Conservation (phyloP, 306 rosid species). For the Quercus alba region DNA sequence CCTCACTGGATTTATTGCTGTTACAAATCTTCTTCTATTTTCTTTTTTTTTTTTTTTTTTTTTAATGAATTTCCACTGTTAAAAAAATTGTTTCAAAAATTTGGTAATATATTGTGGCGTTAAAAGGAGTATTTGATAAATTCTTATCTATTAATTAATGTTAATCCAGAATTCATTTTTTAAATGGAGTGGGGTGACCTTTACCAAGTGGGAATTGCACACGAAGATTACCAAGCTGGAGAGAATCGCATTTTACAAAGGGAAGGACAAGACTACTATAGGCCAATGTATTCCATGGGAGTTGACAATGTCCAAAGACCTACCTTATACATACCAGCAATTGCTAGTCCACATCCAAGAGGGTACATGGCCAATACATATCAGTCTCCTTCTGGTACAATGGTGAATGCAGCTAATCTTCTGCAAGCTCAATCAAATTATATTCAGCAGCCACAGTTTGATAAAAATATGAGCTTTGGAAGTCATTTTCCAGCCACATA, state of each 20-base stretch:
- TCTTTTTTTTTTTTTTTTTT: not conserved
- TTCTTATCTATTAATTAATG: not conserved
- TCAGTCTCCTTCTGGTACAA: too few relatives aligned
- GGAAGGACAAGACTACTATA: not conserved
- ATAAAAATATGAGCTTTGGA: too few relatives aligned
- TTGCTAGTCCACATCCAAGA: too few relatives aligned
- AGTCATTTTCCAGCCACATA: too few relatives aligned
- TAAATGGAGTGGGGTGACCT: not conserved
- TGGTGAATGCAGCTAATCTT: too few relatives aligned
- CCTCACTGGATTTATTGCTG: not conserved
- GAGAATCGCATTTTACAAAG: not conserved
- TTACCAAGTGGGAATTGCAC: not conserved
- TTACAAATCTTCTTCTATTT: not conserved
- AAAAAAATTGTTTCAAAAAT: not conserved
- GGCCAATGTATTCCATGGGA: not conserved
- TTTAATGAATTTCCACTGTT: not conserved
- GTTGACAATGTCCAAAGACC: not conserved
- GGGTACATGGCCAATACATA: too few relatives aligned
- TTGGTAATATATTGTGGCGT: not conserved
- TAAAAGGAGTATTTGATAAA: not conserved
- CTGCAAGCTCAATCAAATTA: too few relatives aligned
- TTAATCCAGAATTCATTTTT: not conserved
- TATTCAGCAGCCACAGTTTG: too few relatives aligned
- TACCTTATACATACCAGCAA: too few relatives aligned
- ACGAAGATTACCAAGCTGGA: not conserved